Conservation (phyloP, 2,329 filamentous ascomycete genomes). For the Trichoderma polysporum region DNA sequence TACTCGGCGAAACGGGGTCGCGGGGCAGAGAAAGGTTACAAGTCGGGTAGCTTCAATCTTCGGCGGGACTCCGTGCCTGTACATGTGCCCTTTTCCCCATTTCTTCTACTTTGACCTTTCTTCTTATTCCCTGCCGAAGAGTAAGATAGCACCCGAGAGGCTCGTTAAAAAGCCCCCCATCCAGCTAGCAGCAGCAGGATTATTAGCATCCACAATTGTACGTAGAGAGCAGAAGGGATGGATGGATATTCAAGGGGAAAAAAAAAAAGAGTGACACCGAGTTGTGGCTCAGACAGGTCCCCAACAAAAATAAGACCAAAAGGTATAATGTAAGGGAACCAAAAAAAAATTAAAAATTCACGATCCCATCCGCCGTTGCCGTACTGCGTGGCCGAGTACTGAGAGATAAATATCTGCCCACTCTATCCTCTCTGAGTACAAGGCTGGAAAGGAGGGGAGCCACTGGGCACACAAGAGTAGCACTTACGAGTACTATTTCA, state of each 20-base stretch:
- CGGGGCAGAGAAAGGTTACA: not conserved
- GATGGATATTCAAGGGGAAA: not conserved
- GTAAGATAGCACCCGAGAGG: not conserved
- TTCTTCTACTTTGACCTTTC: not conserved
- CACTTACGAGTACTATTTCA: not conserved
- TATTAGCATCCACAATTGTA: conserved; percentile 1
- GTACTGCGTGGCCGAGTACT: not conserved
- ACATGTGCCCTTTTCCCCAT: not conserved
- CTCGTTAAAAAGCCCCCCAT: not conserved
- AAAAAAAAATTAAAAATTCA: not conserved
- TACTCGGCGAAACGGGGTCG: conserved; percentile 4
- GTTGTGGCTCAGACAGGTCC: not conserved
- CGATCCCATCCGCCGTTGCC: conserved; percentile 3
- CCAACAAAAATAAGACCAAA: not conserved
- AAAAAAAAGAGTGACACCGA: not conserved
- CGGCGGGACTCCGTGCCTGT: not conserved
- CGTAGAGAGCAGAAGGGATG: not conserved
- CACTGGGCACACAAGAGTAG: not conserved
- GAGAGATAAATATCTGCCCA: not conserved
- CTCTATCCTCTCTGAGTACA: not conserved
- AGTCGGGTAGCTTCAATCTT: not conserved
- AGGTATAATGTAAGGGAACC: not conserved
- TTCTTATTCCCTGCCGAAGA: not conserved
- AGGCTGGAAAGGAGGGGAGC: not conserved
- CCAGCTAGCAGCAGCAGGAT: not conserved